These are phyloP conservation scores for Fomitopsis pulvina DNA, from an alignment of 768 basidiomycete species.

Conservation along the genomic window DNA sequence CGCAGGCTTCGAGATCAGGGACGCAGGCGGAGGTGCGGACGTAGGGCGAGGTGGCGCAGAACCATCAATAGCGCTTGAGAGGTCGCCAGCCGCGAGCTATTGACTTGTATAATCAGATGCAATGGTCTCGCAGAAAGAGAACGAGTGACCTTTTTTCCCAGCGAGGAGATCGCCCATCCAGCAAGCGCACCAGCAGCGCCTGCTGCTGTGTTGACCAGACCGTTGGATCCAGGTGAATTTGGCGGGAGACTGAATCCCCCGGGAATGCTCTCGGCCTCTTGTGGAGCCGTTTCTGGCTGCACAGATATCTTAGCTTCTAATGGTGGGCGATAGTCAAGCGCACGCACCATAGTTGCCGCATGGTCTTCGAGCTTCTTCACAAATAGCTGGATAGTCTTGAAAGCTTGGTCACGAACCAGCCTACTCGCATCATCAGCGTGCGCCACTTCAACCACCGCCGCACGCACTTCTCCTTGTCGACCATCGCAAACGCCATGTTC, in stretches of 20 bases:
- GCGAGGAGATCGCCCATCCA: slow-evolving; percentile 91
- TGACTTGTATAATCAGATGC: background rate
- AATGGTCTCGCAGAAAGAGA: background rate
- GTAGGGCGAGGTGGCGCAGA: slow-evolving; percentile 29
- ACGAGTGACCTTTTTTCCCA: slow-evolving; percentile 69
- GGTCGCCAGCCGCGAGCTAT: slow-evolving; percentile 65
- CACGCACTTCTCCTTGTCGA: slow-evolving; percentile 90
- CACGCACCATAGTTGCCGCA: slow-evolving; percentile 72
- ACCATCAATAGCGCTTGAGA: slow-evolving; percentile 59
- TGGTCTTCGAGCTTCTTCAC: slow-evolving; percentile 77
- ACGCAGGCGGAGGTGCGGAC: slow-evolving; percentile 34
- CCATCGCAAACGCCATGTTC: slow-evolving; percentile 66
- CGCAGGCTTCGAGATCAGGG: background rate
- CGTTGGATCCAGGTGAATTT: slow-evolving; percentile 27
- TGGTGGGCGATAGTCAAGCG: slow-evolving; percentile 4
- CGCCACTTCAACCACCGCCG: no score
- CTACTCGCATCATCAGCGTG: slow-evolving; percentile 40
- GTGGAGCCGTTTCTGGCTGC: slow-evolving; percentile 51
- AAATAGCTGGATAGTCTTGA: slow-evolving; percentile 87
- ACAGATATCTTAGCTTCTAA: background rate
- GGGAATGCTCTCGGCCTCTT: slow-evolving; percentile 15
- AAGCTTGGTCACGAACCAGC: slow-evolving; percentile 91
- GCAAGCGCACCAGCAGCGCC: slow-evolving; percentile 90
- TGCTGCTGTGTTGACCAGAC: slow-evolving; percentile 77
- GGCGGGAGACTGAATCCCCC: slow-evolving; percentile 8